Evolutionary conservation across 1,284 basidiomycete species (phyloP).

Genomic region (Cryptococcus sp.): DNA sequence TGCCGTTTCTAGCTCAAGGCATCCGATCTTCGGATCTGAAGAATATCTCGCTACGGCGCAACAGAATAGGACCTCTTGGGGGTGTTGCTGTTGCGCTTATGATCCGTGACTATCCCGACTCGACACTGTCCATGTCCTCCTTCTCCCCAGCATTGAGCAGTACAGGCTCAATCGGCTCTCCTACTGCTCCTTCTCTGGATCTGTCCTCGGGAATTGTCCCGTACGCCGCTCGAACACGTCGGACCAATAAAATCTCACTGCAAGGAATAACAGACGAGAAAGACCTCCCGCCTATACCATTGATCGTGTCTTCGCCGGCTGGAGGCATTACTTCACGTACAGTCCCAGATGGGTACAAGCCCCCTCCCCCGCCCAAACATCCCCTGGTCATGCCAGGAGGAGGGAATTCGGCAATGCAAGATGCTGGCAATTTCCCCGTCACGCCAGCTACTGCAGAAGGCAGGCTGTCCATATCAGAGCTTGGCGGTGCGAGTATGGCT

Average conservation of each 20-base stretch:
- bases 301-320: conserved; percentile 71
- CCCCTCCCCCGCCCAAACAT: conserved; percentile 38
- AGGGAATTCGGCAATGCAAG: conserved; percentile 39
- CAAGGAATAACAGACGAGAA: conserved; percentile 13
- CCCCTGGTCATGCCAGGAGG: conserved; percentile 38
- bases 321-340: conserved; percentile 77
- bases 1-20: conserved; percentile 63
- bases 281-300: conserved; percentile 47
- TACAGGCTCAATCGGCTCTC: conserved; percentile 58
- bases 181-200: conserved; percentile 75
- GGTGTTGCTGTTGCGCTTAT: conserved; percentile 90
- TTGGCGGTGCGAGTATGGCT: conserved; percentile 43
- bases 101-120: conserved; percentile 90
- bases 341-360: conserved; percentile 50
- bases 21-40: conserved; percentile 78
- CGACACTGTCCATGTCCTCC: conserved; percentile 45
- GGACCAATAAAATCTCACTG: background rate
- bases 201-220: conserved; percentile 33
- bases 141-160: conserved; percentile 55
- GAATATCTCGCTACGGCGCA: conserved; percentile 83
- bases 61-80: conserved; percentile 76
- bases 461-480: conserved; percentile 26
- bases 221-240: conserved; percentile 20
- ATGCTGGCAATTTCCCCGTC: conserved; percentile 19
- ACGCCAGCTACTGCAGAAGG: conserved; percentile 32